These are phyloP conservation scores for Fusarium fujikuroi DNA, from an alignment of 2,329 filamentous ascomycete genomes.

Conservation along the genomic window DNA sequence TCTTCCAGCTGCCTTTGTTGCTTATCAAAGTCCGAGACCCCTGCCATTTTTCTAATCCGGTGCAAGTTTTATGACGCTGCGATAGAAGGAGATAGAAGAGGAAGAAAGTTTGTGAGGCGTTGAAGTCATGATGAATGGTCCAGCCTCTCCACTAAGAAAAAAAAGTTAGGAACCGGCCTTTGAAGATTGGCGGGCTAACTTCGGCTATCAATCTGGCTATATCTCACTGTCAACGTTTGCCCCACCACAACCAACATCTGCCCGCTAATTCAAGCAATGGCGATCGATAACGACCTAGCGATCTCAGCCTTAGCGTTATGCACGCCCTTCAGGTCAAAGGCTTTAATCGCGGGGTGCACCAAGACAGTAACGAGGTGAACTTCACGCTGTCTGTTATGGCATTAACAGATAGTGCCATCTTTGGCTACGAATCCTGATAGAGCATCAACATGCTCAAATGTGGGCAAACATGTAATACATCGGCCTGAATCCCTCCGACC, in stretches of 20 bases:
- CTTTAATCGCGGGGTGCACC: background rate
- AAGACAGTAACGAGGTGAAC: background rate
- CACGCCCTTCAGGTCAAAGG: conserved; percentile 24
- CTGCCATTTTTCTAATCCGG: conserved; percentile 53
- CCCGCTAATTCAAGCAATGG: background rate
- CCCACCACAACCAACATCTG: background rate
- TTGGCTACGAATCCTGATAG: background rate
- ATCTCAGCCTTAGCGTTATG: conserved; percentile 16
- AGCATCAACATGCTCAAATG: background rate
- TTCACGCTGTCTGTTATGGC: background rate
- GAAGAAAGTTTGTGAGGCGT: conserved; percentile 20
- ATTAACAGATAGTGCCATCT: background rate
- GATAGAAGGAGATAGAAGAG: conserved; percentile 6
- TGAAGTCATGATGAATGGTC: conserved; percentile 27
- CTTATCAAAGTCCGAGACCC: conserved; percentile 75
- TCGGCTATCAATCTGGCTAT: conserved; percentile 35
- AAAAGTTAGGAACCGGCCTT: conserved; percentile 19
- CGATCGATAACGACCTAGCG: background rate
- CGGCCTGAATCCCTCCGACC: background rate
- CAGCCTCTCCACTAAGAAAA: conserved; percentile 16
- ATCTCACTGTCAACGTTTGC: background rate
- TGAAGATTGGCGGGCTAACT: conserved; percentile 37
- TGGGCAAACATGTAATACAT: background rate
- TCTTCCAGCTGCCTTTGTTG: conserved; percentile 80
- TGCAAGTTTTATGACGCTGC: conserved; percentile 9